phyloP scores from a whole-genome alignment of 768 basidiomycete genomes.

The Clavaria fumosa region DNA sequence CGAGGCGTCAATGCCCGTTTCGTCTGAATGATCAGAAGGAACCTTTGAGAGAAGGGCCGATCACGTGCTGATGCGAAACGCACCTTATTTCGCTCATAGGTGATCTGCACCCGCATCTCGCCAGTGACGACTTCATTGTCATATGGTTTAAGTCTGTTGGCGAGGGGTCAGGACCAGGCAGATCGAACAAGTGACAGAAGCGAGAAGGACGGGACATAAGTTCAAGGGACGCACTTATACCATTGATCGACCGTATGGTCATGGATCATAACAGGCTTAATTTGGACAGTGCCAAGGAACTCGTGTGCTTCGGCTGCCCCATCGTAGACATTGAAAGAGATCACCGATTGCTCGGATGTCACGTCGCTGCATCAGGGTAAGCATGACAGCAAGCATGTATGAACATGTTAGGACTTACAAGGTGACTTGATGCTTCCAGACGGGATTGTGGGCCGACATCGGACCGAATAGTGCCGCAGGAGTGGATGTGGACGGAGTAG shows the following conservation, averaged over 20 bases:
- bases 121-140: slow-evolving; percentile 78
- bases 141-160: slow-evolving; percentile 59
- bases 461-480: slow-evolving; percentile 59
- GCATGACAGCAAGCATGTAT: slow-evolving; percentile 9
- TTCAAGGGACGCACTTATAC: slow-evolving; percentile 61
- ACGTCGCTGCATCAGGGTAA: slow-evolving; percentile 56
- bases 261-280: slow-evolving; percentile 82
- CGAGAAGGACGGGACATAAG: slow-evolving; percentile 9
- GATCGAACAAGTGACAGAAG: slow-evolving; percentile 2
- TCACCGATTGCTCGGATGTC: slow-evolving; percentile 68
- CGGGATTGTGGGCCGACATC: slow-evolving; percentile 70
- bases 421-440: slow-evolving; percentile 98
- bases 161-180: slow-evolving; percentile 9
- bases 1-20: slow-evolving; percentile 81
- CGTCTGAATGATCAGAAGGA: slow-evolving; percentile 31
- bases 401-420: slow-evolving; percentile 52
- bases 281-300: slow-evolving; percentile 83
- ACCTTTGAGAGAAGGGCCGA: slow-evolving; percentile 2
- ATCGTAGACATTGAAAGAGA: slow-evolving; percentile 89
- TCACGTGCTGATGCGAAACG: slow-evolving; percentile 15
- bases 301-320: slow-evolving; percentile 64
- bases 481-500: slow-evolving; percentile 23
- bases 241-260: slow-evolving; percentile 94
- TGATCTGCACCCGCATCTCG: slow-evolving; percentile 88
- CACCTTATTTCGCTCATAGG: slow-evolving; percentile 85